Evolutionary conservation across 192 early-diverging fungal species (phyloP).

Genomic region (Paraglomus brasilianum): DNA sequence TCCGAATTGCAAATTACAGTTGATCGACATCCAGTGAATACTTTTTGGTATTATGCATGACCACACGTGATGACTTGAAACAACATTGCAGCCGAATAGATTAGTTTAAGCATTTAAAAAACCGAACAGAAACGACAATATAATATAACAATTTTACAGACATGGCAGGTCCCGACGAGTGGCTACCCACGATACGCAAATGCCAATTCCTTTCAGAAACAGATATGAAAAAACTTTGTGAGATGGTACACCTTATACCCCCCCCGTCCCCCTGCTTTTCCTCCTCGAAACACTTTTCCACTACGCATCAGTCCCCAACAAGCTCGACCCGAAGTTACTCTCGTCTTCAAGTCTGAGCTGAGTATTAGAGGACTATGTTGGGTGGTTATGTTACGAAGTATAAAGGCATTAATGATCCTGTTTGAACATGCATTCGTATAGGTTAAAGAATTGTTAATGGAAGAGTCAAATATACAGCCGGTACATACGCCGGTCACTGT

Average conservation of each 20-base stretch:
- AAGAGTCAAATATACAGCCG: conserved; percentile 98
- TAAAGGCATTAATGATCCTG: no score
- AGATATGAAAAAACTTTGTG: conserved; percentile 97
- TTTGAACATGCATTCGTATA: conserved; percentile 42
- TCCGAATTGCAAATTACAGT: no score
- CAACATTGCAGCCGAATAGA: no score
- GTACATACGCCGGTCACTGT: conserved; percentile 95
- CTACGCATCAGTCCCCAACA: background rate
- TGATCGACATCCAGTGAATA: no score
- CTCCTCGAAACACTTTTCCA: background rate
- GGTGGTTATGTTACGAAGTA: no score
- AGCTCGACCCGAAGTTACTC: background rate
- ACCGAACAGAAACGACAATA: no score
- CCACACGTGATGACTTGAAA: no score
- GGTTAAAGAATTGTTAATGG: conserved; percentile 96
- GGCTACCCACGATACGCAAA: conserved; percentile 88
- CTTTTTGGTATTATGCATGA: no score
- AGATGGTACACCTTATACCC: conserved; percentile 66
- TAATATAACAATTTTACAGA: no score
- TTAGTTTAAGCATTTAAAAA: no score
- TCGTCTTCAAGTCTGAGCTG: no score
- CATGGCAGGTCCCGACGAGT: conserved; percentile 89
- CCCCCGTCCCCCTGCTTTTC: background rate
- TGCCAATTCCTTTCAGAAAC: conserved; percentile 92
- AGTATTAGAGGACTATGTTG: no score